These are phyloP conservation scores for Epicoccum sorghinum DNA, from an alignment of 2,329 filamentous ascomycete species.

Conservation along the genomic window DNA sequence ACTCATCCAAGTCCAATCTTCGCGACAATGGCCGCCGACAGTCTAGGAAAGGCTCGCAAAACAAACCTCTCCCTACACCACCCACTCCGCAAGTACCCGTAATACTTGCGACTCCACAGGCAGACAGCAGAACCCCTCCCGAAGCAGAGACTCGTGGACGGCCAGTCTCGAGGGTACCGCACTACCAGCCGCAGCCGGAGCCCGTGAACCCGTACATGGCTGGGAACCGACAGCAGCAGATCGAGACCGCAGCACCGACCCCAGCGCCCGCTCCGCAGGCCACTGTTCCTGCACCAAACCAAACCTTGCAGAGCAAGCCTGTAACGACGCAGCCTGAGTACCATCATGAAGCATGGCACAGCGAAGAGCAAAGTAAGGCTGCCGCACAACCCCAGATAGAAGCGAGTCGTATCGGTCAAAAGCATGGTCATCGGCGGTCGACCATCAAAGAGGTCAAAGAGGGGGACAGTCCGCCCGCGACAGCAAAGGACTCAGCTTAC, in stretches of 20 bases:
- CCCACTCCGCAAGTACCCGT: slow-evolving; percentile 15
- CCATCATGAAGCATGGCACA: slow-evolving; percentile 31
- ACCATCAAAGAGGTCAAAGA: slow-evolving; percentile 24
- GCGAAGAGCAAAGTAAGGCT: slow-evolving; percentile 25
- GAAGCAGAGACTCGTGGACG: slow-evolving; percentile 23
- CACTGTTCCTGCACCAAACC: slow-evolving; percentile 26
- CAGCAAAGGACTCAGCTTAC: slow-evolving; percentile 48
- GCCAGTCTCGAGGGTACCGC: slow-evolving; percentile 20
- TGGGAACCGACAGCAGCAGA: slow-evolving; percentile 9
- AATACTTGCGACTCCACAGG: slow-evolving; percentile 5
- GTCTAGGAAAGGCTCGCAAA: slow-evolving; percentile 42
- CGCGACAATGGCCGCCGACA: slow-evolving; percentile 40
- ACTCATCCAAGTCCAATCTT: slow-evolving; percentile 43
- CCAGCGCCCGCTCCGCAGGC: slow-evolving; percentile 4
- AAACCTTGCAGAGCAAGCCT: slow-evolving; percentile 5
- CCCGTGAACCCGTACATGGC: slow-evolving; percentile 24
- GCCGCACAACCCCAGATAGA: slow-evolving; percentile 13
- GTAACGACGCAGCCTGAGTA: slow-evolving; percentile 25
- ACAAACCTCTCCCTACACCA: slow-evolving; percentile 43
- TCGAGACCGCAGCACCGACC: background rate
- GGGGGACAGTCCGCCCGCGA: slow-evolving; percentile 41
- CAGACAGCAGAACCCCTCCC: slow-evolving; percentile 15
- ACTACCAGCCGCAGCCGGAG: slow-evolving; percentile 24
- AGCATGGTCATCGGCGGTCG: slow-evolving; percentile 15
- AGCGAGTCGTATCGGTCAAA: slow-evolving; percentile 10